Percentiles rank a stretch among this genome's conserved stretches.
These are phyloP conservation scores for Ophiosphaerella herpotricha DNA, from an alignment of 2,329 filamentous ascomycete genomes.

Conservation along the genomic window DNA sequence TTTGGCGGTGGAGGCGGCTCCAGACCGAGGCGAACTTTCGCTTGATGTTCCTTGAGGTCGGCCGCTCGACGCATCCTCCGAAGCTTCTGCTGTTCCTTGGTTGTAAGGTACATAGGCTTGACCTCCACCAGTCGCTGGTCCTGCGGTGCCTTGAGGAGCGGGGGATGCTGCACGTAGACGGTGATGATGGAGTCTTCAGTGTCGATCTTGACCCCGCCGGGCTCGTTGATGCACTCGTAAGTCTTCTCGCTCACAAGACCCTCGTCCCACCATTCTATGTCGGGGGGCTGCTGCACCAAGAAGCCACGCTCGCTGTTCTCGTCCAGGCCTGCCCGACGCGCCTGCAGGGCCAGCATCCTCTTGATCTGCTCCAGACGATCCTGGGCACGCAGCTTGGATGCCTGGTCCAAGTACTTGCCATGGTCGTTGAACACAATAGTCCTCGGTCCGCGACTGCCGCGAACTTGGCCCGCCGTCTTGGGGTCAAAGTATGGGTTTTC, in stretches of 20 bases:
- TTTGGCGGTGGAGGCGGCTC: conserved; percentile 91
- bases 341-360: conserved; percentile 83
- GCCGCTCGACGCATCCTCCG: conserved; percentile 89
- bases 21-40: conserved; percentile 89
- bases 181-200: conserved; percentile 86
- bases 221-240: conserved; percentile 72
- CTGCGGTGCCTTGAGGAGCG: conserved; percentile 87
- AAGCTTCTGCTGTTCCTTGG: conserved; percentile 88
- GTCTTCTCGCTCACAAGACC: conserved; percentile 74
- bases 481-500: conserved; percentile 86
- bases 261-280: conserved; percentile 98
- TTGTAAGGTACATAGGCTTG: conserved; percentile 91
- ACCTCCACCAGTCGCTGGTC: conserved; percentile 77
- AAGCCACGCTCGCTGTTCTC: conserved; percentile 94
- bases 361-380: conserved; percentile 93
- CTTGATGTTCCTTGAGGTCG: conserved; percentile 93
- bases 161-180: conserved; percentile 88
- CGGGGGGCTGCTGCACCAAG: conserved; percentile 79
- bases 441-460: conserved; percentile 68
- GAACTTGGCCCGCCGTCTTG: conserved; percentile 61
- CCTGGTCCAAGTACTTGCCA: conserved; percentile 96
- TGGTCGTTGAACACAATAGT: conserved; percentile 90
- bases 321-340: conserved; percentile 89
- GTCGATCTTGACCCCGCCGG: conserved; percentile 71
- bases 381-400: conserved; percentile 84